A percentile compares a stretch with the other conserved stretches of the same genome.
These are phyloP conservation scores for Aspergillus avenaceus DNA, from an alignment of 495 filamentous ascomycete species.

Conservation along the genomic window DNA sequence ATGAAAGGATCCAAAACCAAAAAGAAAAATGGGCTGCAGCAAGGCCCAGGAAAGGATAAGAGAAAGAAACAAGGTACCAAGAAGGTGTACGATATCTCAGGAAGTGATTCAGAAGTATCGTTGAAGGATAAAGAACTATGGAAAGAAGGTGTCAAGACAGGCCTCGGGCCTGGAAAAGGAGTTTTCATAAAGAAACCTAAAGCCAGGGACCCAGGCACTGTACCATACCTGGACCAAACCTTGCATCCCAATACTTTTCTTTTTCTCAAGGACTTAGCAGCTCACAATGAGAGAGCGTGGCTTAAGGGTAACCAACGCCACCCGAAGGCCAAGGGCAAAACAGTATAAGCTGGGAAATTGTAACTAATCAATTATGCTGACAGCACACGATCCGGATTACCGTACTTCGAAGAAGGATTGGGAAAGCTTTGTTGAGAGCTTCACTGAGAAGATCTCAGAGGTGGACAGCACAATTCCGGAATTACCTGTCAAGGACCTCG, in stretches of 20 bases:
- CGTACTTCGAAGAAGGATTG: conserved; percentile 73
- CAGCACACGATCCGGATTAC: conserved; percentile 73
- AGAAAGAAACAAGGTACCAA: background rate
- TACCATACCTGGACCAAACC: conserved; percentile 62
- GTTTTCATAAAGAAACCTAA: conserved; percentile 68
- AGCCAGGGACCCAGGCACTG: conserved; percentile 59
- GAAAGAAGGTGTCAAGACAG: conserved; percentile 53
- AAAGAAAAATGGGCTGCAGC: conserved; percentile 4
- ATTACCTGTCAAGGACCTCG: conserved; percentile 74
- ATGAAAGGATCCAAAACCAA: conserved; percentile 17
- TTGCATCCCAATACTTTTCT: conserved; percentile 79
- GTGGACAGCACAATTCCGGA: conserved; percentile 77
- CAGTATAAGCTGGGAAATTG: conserved; percentile 2
- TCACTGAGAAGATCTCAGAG: conserved; percentile 66
- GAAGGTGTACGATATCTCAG: background rate
- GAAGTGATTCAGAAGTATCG: conserved; percentile 6
- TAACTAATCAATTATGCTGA: background rate
- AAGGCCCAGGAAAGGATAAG: conserved; percentile 8
- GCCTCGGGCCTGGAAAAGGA: conserved; percentile 57
- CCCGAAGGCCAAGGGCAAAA: conserved; percentile 1
- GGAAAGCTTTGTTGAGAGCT: conserved; percentile 64
- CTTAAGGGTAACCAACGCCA: conserved; percentile 57
- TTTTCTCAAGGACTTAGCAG: conserved; percentile 70
- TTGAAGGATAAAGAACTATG: conserved; percentile 50
- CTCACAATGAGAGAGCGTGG: conserved; percentile 79